Conservation (phyloP, 441 rosid species). For the Populus hybrid region DNA sequence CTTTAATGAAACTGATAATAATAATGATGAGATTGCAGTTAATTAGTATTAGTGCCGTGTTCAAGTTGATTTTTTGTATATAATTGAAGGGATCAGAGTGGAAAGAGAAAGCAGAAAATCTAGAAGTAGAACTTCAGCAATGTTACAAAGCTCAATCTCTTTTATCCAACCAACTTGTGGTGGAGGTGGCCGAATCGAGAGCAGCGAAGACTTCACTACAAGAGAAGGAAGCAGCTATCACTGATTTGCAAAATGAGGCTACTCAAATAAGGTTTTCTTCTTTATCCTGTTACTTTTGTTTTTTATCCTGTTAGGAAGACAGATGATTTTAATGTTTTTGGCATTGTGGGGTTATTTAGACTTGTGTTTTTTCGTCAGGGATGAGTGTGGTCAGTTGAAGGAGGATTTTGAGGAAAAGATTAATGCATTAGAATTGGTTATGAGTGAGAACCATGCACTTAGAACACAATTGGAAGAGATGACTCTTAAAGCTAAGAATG, state of each 20-base stretch:
- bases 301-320: constrained; percentile 3
- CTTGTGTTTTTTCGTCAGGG: constrained; percentile 36
- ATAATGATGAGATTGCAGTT: not conserved
- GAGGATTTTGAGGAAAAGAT: constrained; percentile 61
- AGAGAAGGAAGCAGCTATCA: constrained; percentile 59
- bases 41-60: not conserved
- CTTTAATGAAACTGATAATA: too few relatives aligned
- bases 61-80: constrained; percentile 1
- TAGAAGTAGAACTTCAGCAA: constrained; percentile 82
- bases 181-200: constrained; percentile 83
- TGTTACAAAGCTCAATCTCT: constrained; percentile 89
- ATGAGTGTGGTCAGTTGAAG: constrained; percentile 52
- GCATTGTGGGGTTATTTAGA: constrained; percentile 16
- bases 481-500: constrained; percentile 58
- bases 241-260: constrained; percentile 50
- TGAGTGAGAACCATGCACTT: constrained; percentile 55
- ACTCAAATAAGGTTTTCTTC: constrained; percentile 46
- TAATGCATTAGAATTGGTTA: constrained; percentile 56
- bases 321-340: constrained; percentile 4
- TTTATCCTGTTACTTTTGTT: constrained; percentile 1
- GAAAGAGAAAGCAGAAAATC: constrained; percentile 84
- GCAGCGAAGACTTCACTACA: constrained; percentile 59
- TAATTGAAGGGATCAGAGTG: constrained; percentile 78
- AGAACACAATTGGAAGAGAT: constrained; percentile 56
- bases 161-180: constrained; percentile 82